These are phyloP conservation scores for Sporothrix protearum DNA, from an alignment of 2,329 filamentous ascomycete species.

Conservation along the genomic window DNA sequence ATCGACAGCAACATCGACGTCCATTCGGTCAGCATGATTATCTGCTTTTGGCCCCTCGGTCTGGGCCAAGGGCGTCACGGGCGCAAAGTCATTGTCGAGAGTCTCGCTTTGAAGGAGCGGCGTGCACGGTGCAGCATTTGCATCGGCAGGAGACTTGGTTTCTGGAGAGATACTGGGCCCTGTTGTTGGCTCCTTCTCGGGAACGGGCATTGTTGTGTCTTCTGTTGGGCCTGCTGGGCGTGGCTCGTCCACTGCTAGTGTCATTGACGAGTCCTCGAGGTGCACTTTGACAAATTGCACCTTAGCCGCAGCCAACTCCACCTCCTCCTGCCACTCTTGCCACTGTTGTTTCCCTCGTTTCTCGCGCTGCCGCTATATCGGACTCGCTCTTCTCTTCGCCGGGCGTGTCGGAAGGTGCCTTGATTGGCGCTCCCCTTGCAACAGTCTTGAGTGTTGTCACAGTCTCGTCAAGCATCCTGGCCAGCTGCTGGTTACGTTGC, in stretches of 20 bases:
- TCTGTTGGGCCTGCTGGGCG: slow-evolving; percentile 19
- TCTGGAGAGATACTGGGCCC: background rate
- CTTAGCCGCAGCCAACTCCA: slow-evolving; percentile 60
- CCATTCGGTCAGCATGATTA: background rate
- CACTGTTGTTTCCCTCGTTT: slow-evolving; percentile 32
- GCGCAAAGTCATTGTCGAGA: background rate
- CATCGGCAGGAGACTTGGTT: background rate
- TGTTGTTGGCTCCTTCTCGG: background rate
- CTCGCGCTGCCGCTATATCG: background rate
- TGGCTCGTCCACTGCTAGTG: slow-evolving; percentile 32
- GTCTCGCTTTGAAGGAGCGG: slow-evolving; percentile 11
- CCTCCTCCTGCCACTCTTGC: slow-evolving; percentile 48
- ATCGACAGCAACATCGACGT: background rate
- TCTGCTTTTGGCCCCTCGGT: background rate
- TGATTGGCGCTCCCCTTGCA: slow-evolving; percentile 46
- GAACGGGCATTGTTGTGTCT: background rate
- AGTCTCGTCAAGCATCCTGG: slow-evolving; percentile 64
- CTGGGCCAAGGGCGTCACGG: background rate
- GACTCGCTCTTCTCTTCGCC: background rate
- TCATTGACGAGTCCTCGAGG: slow-evolving; percentile 50
- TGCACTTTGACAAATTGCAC: slow-evolving; percentile 63
- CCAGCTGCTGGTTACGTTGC: slow-evolving; percentile 62
- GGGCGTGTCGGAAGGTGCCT: slow-evolving; percentile 37
- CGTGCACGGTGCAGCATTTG: background rate
- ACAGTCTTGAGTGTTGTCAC: slow-evolving; percentile 60